Evolutionary conservation across 768 basidiomycete species (phyloP), one percentile per base, ranked within the genome.

Genomic region (Amylocystis lapponica): DNA sequence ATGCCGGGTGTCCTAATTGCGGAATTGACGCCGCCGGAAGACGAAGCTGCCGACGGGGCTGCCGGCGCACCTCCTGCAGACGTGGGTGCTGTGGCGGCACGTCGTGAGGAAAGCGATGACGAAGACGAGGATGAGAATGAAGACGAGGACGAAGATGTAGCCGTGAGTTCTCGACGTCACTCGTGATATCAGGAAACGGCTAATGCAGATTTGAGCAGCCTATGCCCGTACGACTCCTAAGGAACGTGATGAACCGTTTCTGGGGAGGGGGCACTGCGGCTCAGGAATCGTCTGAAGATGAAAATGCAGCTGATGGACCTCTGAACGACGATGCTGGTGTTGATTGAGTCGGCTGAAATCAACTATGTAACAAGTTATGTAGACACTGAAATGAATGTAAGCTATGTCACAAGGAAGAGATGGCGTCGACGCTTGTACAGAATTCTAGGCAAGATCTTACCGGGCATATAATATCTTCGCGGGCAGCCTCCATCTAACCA

Each of bases 171-270:
- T 39, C 12, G 29, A 12, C 3, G 17, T 19, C 14, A n/a, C 19
- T 12, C n/a, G 14, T 7, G 22, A 1, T 42, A 39, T 22, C 39
- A 13, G 16, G 20, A 29, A 35, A 36, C 14, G 20, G 22, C 25
- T 39, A 16, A 19, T 35, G 16, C 26, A 35, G 22, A 34, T 19
- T 9, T n/a, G 6, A 21, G 3, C 38, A 85, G 83, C 72, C 79
- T 3, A 63, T 86, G 54, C 80, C 81, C 9, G 59, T 76, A 19
- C 73, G 79, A 2, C 56, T 81, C 6, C 58, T 84, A 2, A 68
- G 79, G 10, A 80, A 78, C 52, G 61, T 86, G 6, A 46, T 86
- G 30, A 73, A 72, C 39, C 64, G 79, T 8, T 71, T 86, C 49
- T 85, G 78, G 75, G 78, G 70, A 29, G 57, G 60, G 11, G 70